These are phyloP conservation scores for Paracamarosporium sp. DNA, from an alignment of 2,329 filamentous ascomycete species.

Conservation along the genomic window DNA sequence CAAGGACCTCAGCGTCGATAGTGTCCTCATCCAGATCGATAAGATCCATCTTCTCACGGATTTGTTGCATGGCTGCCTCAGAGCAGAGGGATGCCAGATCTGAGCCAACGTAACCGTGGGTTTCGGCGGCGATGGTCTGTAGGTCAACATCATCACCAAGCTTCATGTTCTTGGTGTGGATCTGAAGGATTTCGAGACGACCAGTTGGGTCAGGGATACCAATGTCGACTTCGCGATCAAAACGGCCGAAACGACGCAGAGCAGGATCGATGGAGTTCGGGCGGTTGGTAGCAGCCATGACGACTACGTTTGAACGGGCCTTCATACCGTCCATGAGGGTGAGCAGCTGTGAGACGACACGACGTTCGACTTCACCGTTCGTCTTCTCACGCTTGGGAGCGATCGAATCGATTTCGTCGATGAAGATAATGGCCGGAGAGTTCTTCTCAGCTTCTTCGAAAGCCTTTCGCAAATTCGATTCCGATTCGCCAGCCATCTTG, in stretches of 20 bases:
- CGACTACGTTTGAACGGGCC: conserved; percentile 96
- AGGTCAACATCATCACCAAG: conserved; percentile 95
- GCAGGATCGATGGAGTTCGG: conserved; percentile 99
- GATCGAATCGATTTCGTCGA: conserved; percentile 99
- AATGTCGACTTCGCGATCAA: conserved; percentile 98
- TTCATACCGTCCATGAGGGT: conserved; percentile 99
- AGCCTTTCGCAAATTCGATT: conserved; percentile 97
- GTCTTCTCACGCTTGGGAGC: conserved; percentile 99
- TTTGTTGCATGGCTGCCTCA: conserved; percentile 99
- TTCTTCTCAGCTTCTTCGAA: conserved; percentile 99
- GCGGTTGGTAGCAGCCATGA: conserved; percentile 98
- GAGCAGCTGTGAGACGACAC: conserved; percentile 94
- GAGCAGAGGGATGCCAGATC: conserved; percentile 98
- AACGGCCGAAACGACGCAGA: conserved; percentile 95
- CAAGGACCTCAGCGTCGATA: conserved; percentile 96
- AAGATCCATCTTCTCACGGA: conserved; percentile 99
- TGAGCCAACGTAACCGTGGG: conserved; percentile 98
- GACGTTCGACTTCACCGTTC: conserved; percentile 97
- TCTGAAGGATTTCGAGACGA: conserved; percentile 97
- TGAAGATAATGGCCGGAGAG: conserved; percentile 98
- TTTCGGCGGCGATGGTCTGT: conserved; percentile 95
- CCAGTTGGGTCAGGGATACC: conserved; percentile 97
- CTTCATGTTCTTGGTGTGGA: conserved; percentile 99
- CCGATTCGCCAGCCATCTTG: conserved; percentile 99
- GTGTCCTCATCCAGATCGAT: conserved; percentile 99